A percentile compares a stretch with the other conserved stretches of the same genome.
phyloP scores from a whole-genome alignment of 495 filamentous ascomycete genomes.

The Lasiosphaeria miniovina region DNA sequence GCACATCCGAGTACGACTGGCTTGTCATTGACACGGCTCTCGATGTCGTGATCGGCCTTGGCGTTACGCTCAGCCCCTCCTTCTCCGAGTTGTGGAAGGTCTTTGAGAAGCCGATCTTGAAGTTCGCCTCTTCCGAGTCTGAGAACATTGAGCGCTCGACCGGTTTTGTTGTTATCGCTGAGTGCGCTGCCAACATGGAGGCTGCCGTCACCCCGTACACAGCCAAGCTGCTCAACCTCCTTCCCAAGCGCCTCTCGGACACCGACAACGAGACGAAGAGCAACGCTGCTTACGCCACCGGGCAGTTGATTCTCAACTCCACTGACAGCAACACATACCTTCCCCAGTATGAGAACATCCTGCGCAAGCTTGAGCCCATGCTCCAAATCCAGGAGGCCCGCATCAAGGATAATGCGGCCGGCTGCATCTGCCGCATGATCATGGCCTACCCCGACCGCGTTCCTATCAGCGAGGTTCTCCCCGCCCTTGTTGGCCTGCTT shows the following conservation, averaged over 20 bases:
- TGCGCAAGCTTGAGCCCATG: slow-evolving; percentile 79
- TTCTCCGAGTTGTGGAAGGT: slow-evolving; percentile 89
- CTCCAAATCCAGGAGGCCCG: slow-evolving; percentile 71
- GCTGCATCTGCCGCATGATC: slow-evolving; percentile 91
- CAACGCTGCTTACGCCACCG: slow-evolving; percentile 88
- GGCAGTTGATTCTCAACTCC: slow-evolving; percentile 77
- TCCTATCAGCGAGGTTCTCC: slow-evolving; percentile 76
- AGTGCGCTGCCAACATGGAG: slow-evolving; percentile 86
- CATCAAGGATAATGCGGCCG: slow-evolving; percentile 88
- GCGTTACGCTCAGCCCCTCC: slow-evolving; percentile 75
- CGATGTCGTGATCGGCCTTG: slow-evolving; percentile 80
- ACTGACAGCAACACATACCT: slow-evolving; percentile 67
- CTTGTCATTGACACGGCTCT: slow-evolving; percentile 92
- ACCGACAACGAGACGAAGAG: slow-evolving; percentile 91
- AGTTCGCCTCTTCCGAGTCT: slow-evolving; percentile 72
- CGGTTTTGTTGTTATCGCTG: slow-evolving; percentile 86
- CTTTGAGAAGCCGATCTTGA: slow-evolving; percentile 85
- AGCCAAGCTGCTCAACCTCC: slow-evolving; percentile 66
- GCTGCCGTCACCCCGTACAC: slow-evolving; percentile 74
- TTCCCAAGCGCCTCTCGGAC: slow-evolving; percentile 83
- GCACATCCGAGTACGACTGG: slow-evolving; percentile 96
- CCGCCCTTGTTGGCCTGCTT: slow-evolving; percentile 71
- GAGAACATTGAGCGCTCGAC: slow-evolving; percentile 84
- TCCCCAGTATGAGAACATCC: slow-evolving; percentile 70
- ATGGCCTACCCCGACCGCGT: slow-evolving; percentile 73